Base-by-base conservation (phyloP, 495 filamentous ascomycete genomes). In the Barbatosphaeria neglecta region DNA sequence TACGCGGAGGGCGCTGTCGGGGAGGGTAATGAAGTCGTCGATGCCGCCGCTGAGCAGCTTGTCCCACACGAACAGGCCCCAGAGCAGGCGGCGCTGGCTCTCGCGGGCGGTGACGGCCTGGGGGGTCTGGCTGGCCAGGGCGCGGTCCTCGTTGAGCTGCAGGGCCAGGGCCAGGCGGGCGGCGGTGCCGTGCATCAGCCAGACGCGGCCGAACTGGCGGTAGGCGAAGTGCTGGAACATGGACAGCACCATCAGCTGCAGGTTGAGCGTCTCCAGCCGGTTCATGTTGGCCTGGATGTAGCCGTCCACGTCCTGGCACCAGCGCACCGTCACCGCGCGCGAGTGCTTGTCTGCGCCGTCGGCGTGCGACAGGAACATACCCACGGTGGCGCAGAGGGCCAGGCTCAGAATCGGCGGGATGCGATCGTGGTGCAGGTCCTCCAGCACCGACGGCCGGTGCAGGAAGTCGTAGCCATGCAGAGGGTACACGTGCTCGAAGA, bases 401-500 rank as follows among this genome's bases (percentile, higher is more conserved):
- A 33, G 7, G 28, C 28, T 7, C 28, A 33, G 15, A 7, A 33
- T 15, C 28, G 28, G 15, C 28, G 28, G 28, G 28, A 33, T 33
- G 7, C 28, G 7, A 15, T 33, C 28, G 28, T 33, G 28, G 28
- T 33, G 7, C 7, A 33, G 28, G 28, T 33, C 28, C 28, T 33
- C 28, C 7, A 57, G 46, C 9, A 57, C 50, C 3, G 54, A 59
- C 13, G 51, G 46, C 24, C 59, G 54, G 22, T 59, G 56, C 6
- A 62, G 50, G 44, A 62, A 62, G 16, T 51, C 45, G 24, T 56
- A 62, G 6, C 49, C 56, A 8, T 53, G 59, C 1, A 62, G 51
- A n/a, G 56, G 54, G 38, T 62, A 59, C 11, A 62, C 45, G 24
- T 59, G 41, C 6, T 46, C 31, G 27, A 62, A 62, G 48, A 53